Conservation (phyloP, 306 rosid genomes). For the Quercus robur region DNA sequence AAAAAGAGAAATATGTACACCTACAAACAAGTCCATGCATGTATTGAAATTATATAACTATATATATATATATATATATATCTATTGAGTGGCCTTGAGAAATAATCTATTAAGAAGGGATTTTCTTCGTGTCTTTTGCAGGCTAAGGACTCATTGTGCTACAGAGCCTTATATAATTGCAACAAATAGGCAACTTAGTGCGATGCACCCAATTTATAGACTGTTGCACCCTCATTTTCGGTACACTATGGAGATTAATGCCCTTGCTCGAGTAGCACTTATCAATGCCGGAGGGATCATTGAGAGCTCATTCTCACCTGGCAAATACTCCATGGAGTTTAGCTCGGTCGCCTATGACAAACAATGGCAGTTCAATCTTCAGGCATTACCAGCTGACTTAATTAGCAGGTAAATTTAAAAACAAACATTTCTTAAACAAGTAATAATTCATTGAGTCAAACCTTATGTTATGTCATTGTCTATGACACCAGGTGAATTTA, state of each 20-base stretch:
- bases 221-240: constrained; percentile 80
- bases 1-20: too few relatives aligned
- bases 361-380: constrained; percentile 63
- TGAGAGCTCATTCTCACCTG: constrained; percentile 49
- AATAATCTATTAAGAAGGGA: neutral
- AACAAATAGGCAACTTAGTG: constrained; percentile 74
- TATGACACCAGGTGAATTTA: too few relatives aligned
- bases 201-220: constrained; percentile 77
- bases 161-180: constrained; percentile 87
- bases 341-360: constrained; percentile 63
- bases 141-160: constrained; percentile 78
- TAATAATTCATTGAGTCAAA: neutral
- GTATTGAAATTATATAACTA: too few relatives aligned
- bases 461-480: too few relatives aligned
- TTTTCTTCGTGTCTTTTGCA: constrained; percentile 1
- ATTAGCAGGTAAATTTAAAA: constrained; percentile 36
- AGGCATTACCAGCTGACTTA: constrained; percentile 71
- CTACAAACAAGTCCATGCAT: too few relatives aligned
- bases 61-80: too few relatives aligned
- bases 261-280: constrained; percentile 65
- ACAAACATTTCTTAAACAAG: neutral
- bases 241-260: constrained; percentile 90
- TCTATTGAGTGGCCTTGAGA: too few relatives aligned
- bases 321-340: constrained; percentile 43
- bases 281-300: constrained; percentile 62